These are phyloP conservation scores for Talaromyces sp. DNA, from an alignment of 2,329 filamentous ascomycete species.

Conservation along the genomic window DNA sequence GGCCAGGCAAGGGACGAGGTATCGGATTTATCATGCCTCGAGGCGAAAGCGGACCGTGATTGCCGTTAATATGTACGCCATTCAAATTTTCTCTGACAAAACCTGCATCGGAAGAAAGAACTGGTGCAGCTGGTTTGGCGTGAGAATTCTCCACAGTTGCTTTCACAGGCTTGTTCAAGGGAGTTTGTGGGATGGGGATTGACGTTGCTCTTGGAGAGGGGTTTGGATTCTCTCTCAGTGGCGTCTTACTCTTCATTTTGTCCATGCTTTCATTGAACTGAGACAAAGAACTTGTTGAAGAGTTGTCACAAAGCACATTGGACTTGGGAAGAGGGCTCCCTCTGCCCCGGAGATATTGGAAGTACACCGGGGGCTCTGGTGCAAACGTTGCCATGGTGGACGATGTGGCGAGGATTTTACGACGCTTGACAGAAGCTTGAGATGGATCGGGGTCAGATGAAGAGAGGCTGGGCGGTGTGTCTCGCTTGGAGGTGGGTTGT, in stretches of 20 bases:
- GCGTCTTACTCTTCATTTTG: neutral
- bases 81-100: neutral
- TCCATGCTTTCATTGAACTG: neutral
- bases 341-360: conserved; percentile 1
- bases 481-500: neutral
- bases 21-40: neutral
- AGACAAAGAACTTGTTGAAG: neutral
- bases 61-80: neutral
- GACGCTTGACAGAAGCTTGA: conserved; percentile 1
- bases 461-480: neutral
- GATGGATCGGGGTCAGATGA: neutral
- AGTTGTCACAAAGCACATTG: neutral
- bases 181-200: neutral
- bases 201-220: neutral
- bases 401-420: neutral
- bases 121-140: neutral
- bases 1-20: neutral
- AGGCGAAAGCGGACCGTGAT: neutral
- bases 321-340: conserved; percentile 5
- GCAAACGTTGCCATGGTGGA: conserved; percentile 1
- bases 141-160: neutral
- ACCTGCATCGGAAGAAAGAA: neutral
- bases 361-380: neutral
- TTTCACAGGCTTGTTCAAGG: neutral
- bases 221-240: conserved; percentile 2